Evolutionary conservation across 306 rosid species (phyloP).

Genomic region (Canavalia ensiformis): DNA sequence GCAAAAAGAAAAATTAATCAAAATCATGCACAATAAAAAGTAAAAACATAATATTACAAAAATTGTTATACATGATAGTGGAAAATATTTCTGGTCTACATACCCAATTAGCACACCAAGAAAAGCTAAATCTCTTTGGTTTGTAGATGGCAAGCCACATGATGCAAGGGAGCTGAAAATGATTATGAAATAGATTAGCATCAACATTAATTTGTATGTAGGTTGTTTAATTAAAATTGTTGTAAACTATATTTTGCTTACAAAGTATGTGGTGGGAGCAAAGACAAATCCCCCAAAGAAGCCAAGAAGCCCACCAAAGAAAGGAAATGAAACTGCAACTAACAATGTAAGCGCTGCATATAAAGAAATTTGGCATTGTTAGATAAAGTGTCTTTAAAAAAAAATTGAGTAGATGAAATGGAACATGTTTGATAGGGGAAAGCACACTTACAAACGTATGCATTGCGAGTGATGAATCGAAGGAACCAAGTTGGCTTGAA

Average conservation of each 20-base stretch:
- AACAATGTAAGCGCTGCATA: conserved; percentile 77
- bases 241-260: conserved; percentile 50
- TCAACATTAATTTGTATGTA: background rate
- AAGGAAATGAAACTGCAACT: conserved; percentile 76
- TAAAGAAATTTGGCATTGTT: background rate
- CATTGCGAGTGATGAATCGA: conserved; percentile 67
- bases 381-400: background rate
- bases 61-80: background rate
- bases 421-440: conserved; percentile 5
- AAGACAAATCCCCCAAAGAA: conserved; percentile 91
- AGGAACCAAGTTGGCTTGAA: conserved; percentile 61
- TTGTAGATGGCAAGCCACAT: conserved; percentile 81
- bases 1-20: background rate
- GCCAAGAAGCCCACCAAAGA: conserved; percentile 76
- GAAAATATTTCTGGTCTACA: background rate
- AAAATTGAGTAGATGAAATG: background rate
- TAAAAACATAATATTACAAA: background rate
- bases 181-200: conserved; percentile 13
- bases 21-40: background rate
- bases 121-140: conserved; percentile 73
- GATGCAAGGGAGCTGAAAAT: conserved; percentile 79
- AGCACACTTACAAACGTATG: conserved; percentile 69
- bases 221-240: too few relatives aligned
- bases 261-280: conserved; percentile 89
- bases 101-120: conserved; percentile 91